phyloP scores from a whole-genome alignment of 169 alveolate species.

The Eimeria sp. region DNA sequence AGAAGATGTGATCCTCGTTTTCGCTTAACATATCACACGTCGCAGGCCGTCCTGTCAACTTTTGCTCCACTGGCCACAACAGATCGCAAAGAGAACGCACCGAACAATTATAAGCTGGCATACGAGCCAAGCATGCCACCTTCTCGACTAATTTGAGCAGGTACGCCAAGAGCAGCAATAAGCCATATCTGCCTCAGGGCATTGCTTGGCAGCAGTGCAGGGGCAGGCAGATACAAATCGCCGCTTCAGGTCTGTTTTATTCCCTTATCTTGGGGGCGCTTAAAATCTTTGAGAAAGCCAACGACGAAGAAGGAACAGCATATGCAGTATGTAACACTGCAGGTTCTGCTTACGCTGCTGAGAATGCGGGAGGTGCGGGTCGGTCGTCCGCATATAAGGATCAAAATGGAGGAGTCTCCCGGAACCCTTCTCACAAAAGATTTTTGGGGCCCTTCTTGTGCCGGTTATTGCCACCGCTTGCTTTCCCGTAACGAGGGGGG shows the following conservation, averaged over 20 bases:
- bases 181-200: not conserved
- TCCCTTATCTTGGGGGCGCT: not conserved
- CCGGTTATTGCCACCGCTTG: conserved; percentile 41
- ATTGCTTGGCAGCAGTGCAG: not conserved
- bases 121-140: not conserved
- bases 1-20: not conserved
- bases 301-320: not conserved
- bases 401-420: not conserved
- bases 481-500: conserved; percentile 51
- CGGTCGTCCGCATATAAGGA: not conserved
- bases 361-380: not conserved
- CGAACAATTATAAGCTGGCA: not conserved
- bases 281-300: not conserved
- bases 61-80: conserved; percentile 10
- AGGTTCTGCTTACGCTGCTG: conserved; percentile 18
- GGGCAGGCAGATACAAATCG: not conserved
- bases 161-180: not conserved
- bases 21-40: conserved; percentile 4
- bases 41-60: conserved; percentile 64
- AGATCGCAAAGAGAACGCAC: not conserved
- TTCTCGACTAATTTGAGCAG: not conserved
- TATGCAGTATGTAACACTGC: not conserved
- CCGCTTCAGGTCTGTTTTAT: not conserved
- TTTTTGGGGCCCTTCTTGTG: conserved; percentile 6
- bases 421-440: conserved; percentile 19